phyloP scores from a whole-genome alignment of 2,329 filamentous ascomycete species.

The Exophiala calicioides region DNA sequence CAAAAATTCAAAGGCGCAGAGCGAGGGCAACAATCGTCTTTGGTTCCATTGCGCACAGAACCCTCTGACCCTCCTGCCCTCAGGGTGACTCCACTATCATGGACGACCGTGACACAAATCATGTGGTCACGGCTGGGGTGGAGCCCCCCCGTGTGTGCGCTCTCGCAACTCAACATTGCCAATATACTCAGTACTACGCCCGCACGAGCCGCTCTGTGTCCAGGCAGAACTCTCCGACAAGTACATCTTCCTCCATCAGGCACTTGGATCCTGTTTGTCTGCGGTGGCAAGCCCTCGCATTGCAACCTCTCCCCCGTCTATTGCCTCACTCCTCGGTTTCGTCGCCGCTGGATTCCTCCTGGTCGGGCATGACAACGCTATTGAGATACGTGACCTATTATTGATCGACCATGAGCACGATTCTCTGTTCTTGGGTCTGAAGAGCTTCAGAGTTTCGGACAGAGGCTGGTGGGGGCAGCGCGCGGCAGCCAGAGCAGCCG shows the following conservation, averaged over 20 bases:
- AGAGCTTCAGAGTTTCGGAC: slow-evolving; percentile 2
- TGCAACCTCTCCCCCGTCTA: slow-evolving; percentile 1
- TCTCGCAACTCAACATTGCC: slow-evolving; percentile 3
- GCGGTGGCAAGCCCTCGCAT: slow-evolving; percentile 8
- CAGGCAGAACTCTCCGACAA: neutral
- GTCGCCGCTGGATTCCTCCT: slow-evolving; percentile 33
- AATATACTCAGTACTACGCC: slow-evolving; percentile 12
- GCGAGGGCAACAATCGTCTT: too few relatives aligned
- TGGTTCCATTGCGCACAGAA: too few relatives aligned
- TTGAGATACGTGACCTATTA: slow-evolving; percentile 70
- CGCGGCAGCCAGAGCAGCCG: slow-evolving; percentile 4
- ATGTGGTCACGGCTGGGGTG: slow-evolving; percentile 1
- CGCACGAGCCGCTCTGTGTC: slow-evolving; percentile 19
- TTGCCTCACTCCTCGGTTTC: slow-evolving; percentile 21
- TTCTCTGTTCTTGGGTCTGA: neutral
- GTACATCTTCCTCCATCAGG: slow-evolving; percentile 7
- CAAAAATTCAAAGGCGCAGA: too few relatives aligned
- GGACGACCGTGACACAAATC: slow-evolving; percentile 2
- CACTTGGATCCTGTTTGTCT: slow-evolving; percentile 7
- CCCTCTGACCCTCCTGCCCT: too few relatives aligned
- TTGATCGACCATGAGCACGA: slow-evolving; percentile 20
- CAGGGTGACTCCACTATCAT: too few relatives aligned
- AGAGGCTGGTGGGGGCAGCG: neutral
- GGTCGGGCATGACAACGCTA: slow-evolving; percentile 71
- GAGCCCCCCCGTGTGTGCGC: neutral